Conservation (phyloP, 176 grass and related monocot species). For the Cenchrus purpureus region DNA sequence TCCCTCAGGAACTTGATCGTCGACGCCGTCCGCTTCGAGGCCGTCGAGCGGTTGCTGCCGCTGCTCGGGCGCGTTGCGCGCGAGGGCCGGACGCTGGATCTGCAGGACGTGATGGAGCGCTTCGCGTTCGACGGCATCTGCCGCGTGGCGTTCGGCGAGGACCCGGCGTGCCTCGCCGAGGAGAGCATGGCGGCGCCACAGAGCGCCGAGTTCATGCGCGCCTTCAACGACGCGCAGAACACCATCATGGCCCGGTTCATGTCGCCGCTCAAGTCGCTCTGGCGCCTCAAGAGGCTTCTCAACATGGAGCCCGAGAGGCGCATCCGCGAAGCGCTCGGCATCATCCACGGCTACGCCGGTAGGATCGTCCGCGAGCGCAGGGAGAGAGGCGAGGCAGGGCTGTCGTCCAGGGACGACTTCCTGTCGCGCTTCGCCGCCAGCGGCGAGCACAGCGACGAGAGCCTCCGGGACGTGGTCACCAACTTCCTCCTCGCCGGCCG, state of each 20-base stretch:
- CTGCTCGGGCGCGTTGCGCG: conserved; percentile 28
- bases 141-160: conserved; percentile 61
- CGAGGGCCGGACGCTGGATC: conserved; percentile 39
- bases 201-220: conserved; percentile 49
- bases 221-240: conserved; percentile 47
- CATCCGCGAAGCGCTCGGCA: conserved; percentile 39
- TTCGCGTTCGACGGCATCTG: conserved; percentile 82
- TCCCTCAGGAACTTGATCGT: conserved; percentile 54
- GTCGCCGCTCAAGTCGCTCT: conserved; percentile 43
- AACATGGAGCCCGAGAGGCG: conserved; percentile 52
- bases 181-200: neutral
- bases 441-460: conserved; percentile 48
- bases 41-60: conserved; percentile 52
- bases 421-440: conserved; percentile 58
- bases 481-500: conserved; percentile 73
- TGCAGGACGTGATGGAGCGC: conserved; percentile 70
- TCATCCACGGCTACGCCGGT: conserved; percentile 51
- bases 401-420: conserved; percentile 44
- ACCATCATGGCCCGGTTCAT: conserved; percentile 53
- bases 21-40: conserved; percentile 44
- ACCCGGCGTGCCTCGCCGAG: conserved; percentile 56
- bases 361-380: conserved; percentile 45
- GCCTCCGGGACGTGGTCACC: conserved; percentile 62
- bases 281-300: conserved; percentile 67
- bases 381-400: conserved; percentile 11